Percentiles rank a stretch among this genome's conserved stretches.
phyloP scores from a whole-genome alignment of 2,329 filamentous ascomycete genomes.

The Ambrosiella xylebori region DNA sequence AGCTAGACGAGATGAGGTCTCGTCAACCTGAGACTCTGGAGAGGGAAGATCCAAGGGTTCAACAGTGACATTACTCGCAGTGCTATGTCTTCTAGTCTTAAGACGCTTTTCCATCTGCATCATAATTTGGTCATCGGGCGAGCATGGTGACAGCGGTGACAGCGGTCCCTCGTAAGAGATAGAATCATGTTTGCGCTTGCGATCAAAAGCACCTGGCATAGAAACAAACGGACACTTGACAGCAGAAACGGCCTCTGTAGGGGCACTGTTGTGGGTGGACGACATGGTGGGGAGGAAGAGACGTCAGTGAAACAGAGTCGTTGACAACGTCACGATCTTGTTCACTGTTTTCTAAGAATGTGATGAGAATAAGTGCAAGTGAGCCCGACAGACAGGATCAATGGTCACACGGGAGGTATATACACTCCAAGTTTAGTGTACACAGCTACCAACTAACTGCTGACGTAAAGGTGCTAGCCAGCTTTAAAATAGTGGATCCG shows the following conservation, averaged over 20 bases:
- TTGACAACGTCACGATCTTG: neutral
- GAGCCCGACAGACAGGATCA: neutral
- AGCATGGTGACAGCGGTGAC: constrained; percentile 10
- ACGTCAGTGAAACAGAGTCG: neutral
- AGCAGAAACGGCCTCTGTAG: constrained; percentile 2
- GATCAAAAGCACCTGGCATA: neutral
- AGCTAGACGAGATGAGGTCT: neutral
- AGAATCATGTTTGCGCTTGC: constrained; percentile 12
- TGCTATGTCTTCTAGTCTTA: constrained; percentile 6
- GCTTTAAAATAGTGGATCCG: constrained; percentile 1
- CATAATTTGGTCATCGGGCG: neutral
- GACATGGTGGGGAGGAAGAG: constrained; percentile 1
- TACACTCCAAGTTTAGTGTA: constrained; percentile 1
- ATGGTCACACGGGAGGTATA: neutral
- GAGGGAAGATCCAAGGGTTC: neutral
- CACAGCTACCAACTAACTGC: neutral
- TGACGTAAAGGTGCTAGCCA: constrained; percentile 4
- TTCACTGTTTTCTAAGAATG: neutral
- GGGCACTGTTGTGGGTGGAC: neutral
- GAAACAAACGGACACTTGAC: constrained; percentile 4
- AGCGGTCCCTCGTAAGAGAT: constrained; percentile 8
- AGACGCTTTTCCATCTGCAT: constrained; percentile 9
- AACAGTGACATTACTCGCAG: neutral
- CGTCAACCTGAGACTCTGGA: neutral
- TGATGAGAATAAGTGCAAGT: neutral